Percentiles rank a stretch among this genome's conserved stretches.
phyloP scores from a whole-genome alignment of 2,329 filamentous ascomycete species.

The Neodidymelliopsis sp. region DNA sequence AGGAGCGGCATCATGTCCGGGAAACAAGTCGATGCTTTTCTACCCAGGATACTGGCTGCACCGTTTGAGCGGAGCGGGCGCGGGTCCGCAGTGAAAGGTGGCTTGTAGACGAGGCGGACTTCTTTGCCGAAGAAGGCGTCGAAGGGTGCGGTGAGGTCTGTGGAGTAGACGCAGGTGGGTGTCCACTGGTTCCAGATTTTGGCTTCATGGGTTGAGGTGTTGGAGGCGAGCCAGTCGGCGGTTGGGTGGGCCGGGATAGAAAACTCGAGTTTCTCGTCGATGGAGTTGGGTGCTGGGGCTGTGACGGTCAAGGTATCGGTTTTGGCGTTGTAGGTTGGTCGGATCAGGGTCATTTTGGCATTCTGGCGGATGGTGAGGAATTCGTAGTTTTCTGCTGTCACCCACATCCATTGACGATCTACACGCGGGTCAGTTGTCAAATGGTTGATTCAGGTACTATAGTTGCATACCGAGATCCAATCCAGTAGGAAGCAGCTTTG shows the following conservation, averaged over 20 bases:
- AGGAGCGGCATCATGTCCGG: conserved; percentile 66
- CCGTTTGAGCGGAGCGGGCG: conserved; percentile 65
- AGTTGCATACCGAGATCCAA: conserved; percentile 58
- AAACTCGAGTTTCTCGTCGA: conserved; percentile 49
- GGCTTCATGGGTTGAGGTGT: conserved; percentile 60
- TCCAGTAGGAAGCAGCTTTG: conserved; percentile 62
- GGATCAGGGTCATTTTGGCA: conserved; percentile 69
- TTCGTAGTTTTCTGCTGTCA: conserved; percentile 59
- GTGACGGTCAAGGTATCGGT: conserved; percentile 59
- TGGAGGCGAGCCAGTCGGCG: conserved; percentile 59
- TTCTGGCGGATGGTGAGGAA: conserved; percentile 70
- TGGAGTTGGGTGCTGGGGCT: conserved; percentile 50
- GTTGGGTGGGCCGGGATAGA: conserved; percentile 64
- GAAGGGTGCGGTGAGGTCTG: conserved; percentile 61
- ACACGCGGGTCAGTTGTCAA: conserved; percentile 6
- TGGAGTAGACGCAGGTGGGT: conserved; percentile 63
- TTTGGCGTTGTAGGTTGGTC: conserved; percentile 58
- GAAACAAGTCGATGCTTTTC: conserved; percentile 62
- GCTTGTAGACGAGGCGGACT: conserved; percentile 68
- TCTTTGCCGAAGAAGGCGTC: conserved; percentile 63
- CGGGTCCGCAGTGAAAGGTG: conserved; percentile 56
- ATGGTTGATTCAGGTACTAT: not conserved
- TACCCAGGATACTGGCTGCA: conserved; percentile 61
- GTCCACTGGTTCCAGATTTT: conserved; percentile 68
- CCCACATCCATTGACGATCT: conserved; percentile 73